Conservation (phyloP, 805 yeast species). For the Dipodascus albidus region DNA sequence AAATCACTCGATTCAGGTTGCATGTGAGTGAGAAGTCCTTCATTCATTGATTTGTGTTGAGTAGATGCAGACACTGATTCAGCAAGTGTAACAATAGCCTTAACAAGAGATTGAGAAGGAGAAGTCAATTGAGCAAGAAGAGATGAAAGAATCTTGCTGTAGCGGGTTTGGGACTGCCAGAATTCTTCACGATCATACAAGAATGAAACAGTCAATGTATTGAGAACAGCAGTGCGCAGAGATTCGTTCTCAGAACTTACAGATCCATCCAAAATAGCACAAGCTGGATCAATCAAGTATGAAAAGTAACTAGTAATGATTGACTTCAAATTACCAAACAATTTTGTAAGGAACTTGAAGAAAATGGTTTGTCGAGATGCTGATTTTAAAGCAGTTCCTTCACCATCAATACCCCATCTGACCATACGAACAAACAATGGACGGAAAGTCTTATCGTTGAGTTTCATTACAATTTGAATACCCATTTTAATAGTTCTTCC, state of each 20-base stretch:
- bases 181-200: slow-evolving; percentile 87
- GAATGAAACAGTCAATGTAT: slow-evolving; percentile 69
- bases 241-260: slow-evolving; percentile 21
- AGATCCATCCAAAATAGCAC: slow-evolving; percentile 37
- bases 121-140: slow-evolving; percentile 54
- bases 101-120: slow-evolving; percentile 64
- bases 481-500: slow-evolving; percentile 63
- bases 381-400: slow-evolving; percentile 32
- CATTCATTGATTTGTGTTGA: slow-evolving; percentile 61
- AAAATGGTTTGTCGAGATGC: slow-evolving; percentile 55
- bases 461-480: slow-evolving; percentile 69
- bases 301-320: slow-evolving; percentile 84
- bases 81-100: slow-evolving; percentile 67
- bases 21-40: slow-evolving; percentile 51
- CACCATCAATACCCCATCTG: slow-evolving; percentile 85
- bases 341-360: slow-evolving; percentile 73
- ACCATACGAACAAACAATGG: slow-evolving; percentile 81
- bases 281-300: slow-evolving; percentile 69
- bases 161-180: slow-evolving; percentile 85
- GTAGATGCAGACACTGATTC: slow-evolving; percentile 40
- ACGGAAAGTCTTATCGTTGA: slow-evolving; percentile 87
- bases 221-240: slow-evolving; percentile 61
- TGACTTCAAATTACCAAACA: slow-evolving; percentile 75
- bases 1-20: slow-evolving; percentile 38
- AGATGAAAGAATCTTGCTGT: slow-evolving; percentile 53